These are phyloP conservation scores for Globisporangium megalacanthum DNA, from an alignment of 352 stramenopile genomes.

Conservation along the genomic window DNA sequence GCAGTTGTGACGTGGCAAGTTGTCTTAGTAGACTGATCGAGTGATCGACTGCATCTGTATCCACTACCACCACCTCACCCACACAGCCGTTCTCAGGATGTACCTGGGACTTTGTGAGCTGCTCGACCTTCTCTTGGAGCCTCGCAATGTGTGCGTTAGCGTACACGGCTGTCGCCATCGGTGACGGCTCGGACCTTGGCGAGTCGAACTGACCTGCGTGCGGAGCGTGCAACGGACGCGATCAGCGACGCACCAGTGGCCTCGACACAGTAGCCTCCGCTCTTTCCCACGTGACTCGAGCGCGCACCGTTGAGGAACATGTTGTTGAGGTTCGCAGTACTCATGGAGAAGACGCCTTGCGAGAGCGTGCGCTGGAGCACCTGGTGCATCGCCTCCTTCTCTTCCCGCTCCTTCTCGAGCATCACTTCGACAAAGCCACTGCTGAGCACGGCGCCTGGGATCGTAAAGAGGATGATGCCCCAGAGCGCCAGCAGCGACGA, in stretches of 20 bases:
- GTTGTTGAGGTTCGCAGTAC: constrained; percentile 29
- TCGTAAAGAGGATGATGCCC: constrained; percentile 86
- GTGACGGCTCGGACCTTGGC: constrained; percentile 24
- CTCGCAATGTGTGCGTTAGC: constrained; percentile 16
- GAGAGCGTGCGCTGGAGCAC: constrained; percentile 48
- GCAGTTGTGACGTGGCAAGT: no score
- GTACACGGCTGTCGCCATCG: constrained; percentile 15
- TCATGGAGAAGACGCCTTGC: constrained; percentile 36
- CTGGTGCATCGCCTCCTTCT: constrained; percentile 49
- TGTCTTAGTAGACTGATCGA: not conserved
- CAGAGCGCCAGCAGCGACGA: constrained; percentile 70
- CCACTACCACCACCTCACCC: not conserved
- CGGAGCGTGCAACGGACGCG: constrained; percentile 4
- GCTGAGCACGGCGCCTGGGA: constrained; percentile 72
- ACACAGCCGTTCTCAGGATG: constrained; percentile 1
- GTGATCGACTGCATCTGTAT: not conserved
- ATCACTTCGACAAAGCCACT: constrained; percentile 82
- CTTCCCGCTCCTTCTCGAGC: constrained; percentile 66
- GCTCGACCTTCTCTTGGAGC: constrained; percentile 53
- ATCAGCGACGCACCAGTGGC: constrained; percentile 3
- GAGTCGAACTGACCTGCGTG: constrained; percentile 23
- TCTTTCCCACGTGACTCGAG: no score
- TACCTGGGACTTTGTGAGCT: constrained; percentile 50
- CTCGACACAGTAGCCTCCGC: not conserved
- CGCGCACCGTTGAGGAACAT: constrained; percentile 20